phyloP scores from a whole-genome alignment of 1,284 basidiomycete genomes.

The Sporisorium exsertum region DNA sequence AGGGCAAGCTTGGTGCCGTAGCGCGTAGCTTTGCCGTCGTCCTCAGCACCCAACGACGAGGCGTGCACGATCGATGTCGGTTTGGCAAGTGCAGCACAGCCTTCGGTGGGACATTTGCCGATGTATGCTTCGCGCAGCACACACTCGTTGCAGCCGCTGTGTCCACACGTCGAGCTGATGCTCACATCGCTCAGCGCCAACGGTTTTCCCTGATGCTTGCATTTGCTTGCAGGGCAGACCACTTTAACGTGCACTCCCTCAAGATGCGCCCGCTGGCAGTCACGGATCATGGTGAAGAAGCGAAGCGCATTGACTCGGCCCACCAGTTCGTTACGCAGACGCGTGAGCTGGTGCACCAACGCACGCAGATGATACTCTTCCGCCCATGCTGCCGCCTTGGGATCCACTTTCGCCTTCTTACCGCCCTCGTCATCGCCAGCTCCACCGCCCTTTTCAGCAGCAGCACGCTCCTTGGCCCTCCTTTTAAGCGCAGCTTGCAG shows the following conservation, averaged over 20 bases:
- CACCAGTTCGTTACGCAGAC: constrained; percentile 55
- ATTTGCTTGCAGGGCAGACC: constrained; percentile 43
- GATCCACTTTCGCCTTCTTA: constrained; percentile 31
- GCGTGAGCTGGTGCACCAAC: constrained; percentile 53
- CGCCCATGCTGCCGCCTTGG: constrained; percentile 45
- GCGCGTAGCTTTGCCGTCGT: constrained; percentile 75
- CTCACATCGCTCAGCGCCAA: constrained; percentile 41
- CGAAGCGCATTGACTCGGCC: constrained; percentile 54
- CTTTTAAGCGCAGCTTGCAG: constrained; percentile 48
- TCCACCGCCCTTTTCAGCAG: constrained; percentile 28
- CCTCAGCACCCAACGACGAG: constrained; percentile 48
- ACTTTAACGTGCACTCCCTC: constrained; percentile 36
- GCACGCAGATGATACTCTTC: constrained; percentile 52
- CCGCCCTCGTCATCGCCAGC: constrained; percentile 30
- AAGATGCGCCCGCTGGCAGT: constrained; percentile 51
- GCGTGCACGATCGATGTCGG: constrained; percentile 53
- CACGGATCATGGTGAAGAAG: constrained; percentile 57
- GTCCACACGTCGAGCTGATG: constrained; percentile 56
- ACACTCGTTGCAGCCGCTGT: constrained; percentile 50
- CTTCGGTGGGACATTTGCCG: constrained; percentile 50
- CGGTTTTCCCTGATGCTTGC: constrained; percentile 22
- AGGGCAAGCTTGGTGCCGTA: constrained; percentile 90
- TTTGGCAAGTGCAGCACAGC: constrained; percentile 51
- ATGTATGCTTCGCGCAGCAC: constrained; percentile 53
- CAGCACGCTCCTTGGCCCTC: constrained; percentile 38